Percentiles rank a stretch among this genome's conserved stretches.
phyloP scores from a whole-genome alignment of 768 basidiomycete species.

The Trametes gibbosa region DNA sequence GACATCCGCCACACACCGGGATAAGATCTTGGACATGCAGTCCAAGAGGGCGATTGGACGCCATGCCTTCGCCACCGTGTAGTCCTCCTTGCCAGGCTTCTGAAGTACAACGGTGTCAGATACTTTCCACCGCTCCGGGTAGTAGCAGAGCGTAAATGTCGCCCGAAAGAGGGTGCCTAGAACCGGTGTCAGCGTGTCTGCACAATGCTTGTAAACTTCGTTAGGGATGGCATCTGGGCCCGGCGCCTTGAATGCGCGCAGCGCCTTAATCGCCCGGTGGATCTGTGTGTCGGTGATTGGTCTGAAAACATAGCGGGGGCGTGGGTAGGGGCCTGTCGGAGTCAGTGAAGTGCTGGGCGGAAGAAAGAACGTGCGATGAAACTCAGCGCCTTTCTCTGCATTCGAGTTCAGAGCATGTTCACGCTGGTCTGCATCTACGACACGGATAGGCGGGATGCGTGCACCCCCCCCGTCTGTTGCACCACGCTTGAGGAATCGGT shows the following conservation, averaged over 20 bases:
- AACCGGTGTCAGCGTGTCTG: slow-evolving; percentile 24
- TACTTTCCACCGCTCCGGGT: slow-evolving; percentile 20
- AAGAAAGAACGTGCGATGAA: slow-evolving; percentile 31
- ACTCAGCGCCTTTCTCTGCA: slow-evolving; percentile 16
- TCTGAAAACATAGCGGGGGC: slow-evolving; percentile 18
- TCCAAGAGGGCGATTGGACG: slow-evolving; percentile 38
- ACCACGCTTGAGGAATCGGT: slow-evolving; percentile 5
- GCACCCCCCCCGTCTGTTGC: slow-evolving; percentile 16
- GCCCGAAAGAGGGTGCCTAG: slow-evolving; percentile 31
- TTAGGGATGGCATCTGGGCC: slow-evolving; percentile 34
- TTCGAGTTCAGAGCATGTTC: neutral
- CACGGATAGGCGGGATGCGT: slow-evolving; percentile 21
- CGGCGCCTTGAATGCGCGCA: slow-evolving; percentile 36
- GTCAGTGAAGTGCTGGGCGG: neutral
- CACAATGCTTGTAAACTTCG: slow-evolving; percentile 29
- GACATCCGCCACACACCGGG: slow-evolving; percentile 20
- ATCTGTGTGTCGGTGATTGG: slow-evolving; percentile 31
- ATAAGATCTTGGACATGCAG: slow-evolving; percentile 23
- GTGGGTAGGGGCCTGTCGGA: slow-evolving; percentile 24
- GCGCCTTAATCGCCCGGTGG: slow-evolving; percentile 18
- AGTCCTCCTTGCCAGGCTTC: slow-evolving; percentile 38
- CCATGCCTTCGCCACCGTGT: slow-evolving; percentile 34
- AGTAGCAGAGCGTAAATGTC: slow-evolving; percentile 25
- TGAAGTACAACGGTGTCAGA: slow-evolving; percentile 32
- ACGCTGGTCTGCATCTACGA: neutral